Evolutionary conservation across 108 stramenopile species (phyloP), one percentile per base, ranked within the genome.

Genomic region (Aureococcus anophagefferens): DNA sequence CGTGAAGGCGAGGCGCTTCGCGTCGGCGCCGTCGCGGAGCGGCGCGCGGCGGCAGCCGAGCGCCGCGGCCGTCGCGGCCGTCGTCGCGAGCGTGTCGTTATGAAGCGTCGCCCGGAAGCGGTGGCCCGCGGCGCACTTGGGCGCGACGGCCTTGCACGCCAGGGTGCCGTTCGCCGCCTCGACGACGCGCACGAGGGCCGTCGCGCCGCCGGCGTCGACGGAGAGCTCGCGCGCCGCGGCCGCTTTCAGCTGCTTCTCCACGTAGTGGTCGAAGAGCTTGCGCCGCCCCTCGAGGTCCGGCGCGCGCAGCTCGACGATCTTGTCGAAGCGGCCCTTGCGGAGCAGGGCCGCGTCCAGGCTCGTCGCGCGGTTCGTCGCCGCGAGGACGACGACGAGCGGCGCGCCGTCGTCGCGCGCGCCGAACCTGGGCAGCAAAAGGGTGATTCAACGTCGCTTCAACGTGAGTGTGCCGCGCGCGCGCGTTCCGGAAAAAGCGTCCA

Each of bases 211-310:
- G 37, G 37, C 37, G 25, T 16, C 25, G 14, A 59, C 51, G 0
- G 14, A 1, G 13, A 59, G 1, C 51, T 59, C 51, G 51, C 21
- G 21, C 51, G 51, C 51, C 51, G 25, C 21, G 21, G 25, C 17
- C 21, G 51, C 37, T 35, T 5, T 18, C 25, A 33, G 31, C 46
- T 30, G 29, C 35, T 59, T 68, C 15, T 35, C 33, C 33, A 74
- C 35, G 76, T 76, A 76, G 66, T 69, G 46, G 44, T 71, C 46
- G 63, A 81, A 78, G 14, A 81, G 63, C 66, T 69, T 74, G 70
- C 71, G 29, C 0, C 80, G 69, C 11, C 78, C 80, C 35, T 46
- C 59, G 0, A 46, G 37, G 59, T 81, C 77, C 0, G 80, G 80
- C 5, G 63, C 37, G 33, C 63, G 46, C 46, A 81, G 68, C 21